Percentiles rank a stretch among this genome's conserved stretches.
Evolutionary conservation across 1,139 yeast species (phyloP).

Genomic region (Blastobotrys apis): DNA sequence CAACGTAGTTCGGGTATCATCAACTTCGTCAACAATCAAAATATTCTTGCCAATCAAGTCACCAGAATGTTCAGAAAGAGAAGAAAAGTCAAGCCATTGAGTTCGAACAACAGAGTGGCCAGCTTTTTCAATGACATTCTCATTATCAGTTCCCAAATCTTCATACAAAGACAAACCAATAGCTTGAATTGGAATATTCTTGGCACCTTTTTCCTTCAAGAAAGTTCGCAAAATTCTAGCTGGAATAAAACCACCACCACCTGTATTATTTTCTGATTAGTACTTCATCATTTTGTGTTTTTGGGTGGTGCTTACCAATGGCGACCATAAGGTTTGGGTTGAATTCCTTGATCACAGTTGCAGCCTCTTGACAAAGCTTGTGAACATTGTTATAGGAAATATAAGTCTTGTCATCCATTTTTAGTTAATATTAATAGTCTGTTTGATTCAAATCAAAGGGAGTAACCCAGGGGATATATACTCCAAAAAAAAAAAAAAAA

Average conservation of each 20-base stretch:
- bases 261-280: no score
- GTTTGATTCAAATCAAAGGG: background rate
- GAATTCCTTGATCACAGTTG: slow-evolving; percentile 62
- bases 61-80: slow-evolving; percentile 52
- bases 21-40: slow-evolving; percentile 88
- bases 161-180: slow-evolving; percentile 88
- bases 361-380: slow-evolving; percentile 85
- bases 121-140: slow-evolving; percentile 52
- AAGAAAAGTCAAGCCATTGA: slow-evolving; percentile 87
- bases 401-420: slow-evolving; percentile 54
- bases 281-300: slow-evolving; percentile 32
- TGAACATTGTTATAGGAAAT: slow-evolving; percentile 90
- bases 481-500: background rate
- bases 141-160: slow-evolving; percentile 61
- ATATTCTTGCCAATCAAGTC: slow-evolving; percentile 76
- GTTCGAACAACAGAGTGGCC: slow-evolving; percentile 89
- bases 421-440: background rate
- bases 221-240: slow-evolving; percentile 92
- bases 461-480: background rate
- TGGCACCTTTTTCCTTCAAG: slow-evolving; percentile 77
- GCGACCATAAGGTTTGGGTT: slow-evolving; percentile 88
- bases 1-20: slow-evolving; percentile 90
- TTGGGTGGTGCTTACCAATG: no score
- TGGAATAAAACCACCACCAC: slow-evolving; percentile 95
- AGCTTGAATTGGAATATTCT: slow-evolving; percentile 91